A percentile compares a stretch with the other conserved stretches of the same genome.
phyloP scores from a whole-genome alignment of 805 yeast genomes.

The Starmerella vaccinii region DNA sequence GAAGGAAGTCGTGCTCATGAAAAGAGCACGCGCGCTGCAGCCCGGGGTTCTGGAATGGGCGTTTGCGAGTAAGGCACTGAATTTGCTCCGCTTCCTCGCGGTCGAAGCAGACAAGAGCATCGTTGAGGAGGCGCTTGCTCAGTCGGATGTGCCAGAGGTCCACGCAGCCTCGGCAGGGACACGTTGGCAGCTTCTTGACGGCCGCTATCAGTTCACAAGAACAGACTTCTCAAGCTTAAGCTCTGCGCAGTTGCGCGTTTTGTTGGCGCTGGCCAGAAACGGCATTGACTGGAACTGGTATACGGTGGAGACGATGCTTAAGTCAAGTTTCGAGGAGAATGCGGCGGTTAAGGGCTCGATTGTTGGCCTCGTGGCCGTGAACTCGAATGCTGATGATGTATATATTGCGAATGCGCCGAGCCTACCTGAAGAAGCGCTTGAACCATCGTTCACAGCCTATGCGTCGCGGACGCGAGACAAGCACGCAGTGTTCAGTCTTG shows the following conservation, averaged over 20 bases:
- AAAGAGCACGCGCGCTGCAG: background rate
- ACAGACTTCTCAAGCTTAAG: constrained; percentile 6
- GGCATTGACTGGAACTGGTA: constrained; percentile 6
- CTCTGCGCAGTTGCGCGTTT: background rate
- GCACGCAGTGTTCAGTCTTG: background rate
- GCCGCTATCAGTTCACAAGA: constrained; percentile 4
- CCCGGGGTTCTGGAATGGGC: constrained; percentile 14
- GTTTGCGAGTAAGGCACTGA: background rate
- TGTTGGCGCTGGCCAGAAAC: background rate
- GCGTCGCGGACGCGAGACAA: background rate
- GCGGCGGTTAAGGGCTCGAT: constrained; percentile 1
- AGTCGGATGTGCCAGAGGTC: background rate
- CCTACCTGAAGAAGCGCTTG: background rate
- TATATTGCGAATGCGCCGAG: background rate
- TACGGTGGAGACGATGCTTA: background rate
- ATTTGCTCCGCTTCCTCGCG: background rate
- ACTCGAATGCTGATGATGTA: background rate
- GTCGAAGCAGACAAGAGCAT: background rate
- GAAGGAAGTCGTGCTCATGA: background rate
- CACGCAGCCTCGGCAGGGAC: constrained; percentile 12
- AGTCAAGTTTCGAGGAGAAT: background rate
- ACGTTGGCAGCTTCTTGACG: background rate
- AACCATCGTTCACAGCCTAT: background rate
- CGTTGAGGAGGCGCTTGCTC: background rate
- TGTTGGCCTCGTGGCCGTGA: constrained; percentile 1